phyloP scores from a whole-genome alignment of 192 early-diverging fungal species.

The Gonapodya sp. region DNA sequence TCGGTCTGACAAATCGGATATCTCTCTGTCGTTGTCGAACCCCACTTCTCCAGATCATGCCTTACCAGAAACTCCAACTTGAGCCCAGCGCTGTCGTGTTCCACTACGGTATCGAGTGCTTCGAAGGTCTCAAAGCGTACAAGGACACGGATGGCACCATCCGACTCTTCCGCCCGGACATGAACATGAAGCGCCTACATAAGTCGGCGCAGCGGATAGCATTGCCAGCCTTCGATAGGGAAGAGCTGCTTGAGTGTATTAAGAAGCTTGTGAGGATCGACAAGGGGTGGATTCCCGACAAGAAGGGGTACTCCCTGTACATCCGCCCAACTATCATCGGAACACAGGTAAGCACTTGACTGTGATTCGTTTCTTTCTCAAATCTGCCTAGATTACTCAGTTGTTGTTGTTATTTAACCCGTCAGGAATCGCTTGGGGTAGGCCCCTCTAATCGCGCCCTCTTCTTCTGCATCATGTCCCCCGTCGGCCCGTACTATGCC shows the following conservation, averaged over 20 bases:
- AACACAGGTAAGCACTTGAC: conserved; percentile 61
- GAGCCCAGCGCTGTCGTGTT: conserved; percentile 83
- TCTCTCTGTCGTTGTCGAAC: too few relatives aligned
- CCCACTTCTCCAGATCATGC: conserved; percentile 73
- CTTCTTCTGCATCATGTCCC: conserved; percentile 81
- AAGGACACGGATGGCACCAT: conserved; percentile 78
- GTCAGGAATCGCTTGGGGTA: conserved; percentile 50
- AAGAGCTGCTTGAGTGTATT: conserved; percentile 72
- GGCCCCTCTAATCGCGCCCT: conserved; percentile 67
- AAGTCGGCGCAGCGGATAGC: conserved; percentile 67
- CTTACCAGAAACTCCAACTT: conserved; percentile 70
- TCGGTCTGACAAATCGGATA: too few relatives aligned
- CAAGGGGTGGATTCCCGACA: conserved; percentile 79
- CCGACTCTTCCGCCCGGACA: conserved; percentile 90
- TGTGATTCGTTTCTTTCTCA: neutral
- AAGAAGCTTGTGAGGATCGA: conserved; percentile 73
- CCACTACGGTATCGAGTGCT: conserved; percentile 89
- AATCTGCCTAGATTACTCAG: neutral
- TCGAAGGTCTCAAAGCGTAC: conserved; percentile 91
- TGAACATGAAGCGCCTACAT: conserved; percentile 91
- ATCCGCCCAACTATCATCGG: conserved; percentile 87
- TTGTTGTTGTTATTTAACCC: conserved; percentile 18
- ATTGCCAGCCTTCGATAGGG: conserved; percentile 71
- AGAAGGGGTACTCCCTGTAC: conserved; percentile 87
- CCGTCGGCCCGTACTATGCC: conserved; percentile 93